Conservation (phyloP, 1,284 basidiomycete genomes). For the Ceratorhiza oryzae-sativae region DNA sequence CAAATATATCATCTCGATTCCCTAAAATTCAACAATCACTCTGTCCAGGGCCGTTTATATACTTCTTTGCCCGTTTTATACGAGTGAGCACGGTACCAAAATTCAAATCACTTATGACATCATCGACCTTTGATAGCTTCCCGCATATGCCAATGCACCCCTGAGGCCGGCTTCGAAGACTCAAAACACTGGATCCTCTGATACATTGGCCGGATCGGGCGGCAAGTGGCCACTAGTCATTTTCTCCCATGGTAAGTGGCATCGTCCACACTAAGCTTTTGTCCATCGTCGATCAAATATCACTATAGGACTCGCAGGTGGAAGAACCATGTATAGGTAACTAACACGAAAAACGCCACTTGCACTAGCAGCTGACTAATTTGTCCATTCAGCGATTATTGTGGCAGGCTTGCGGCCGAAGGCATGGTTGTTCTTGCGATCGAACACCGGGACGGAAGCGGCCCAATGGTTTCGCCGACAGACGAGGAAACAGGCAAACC, state of each 20-base stretch:
- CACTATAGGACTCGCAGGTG: slow-evolving; percentile 66
- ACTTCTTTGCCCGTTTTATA: slow-evolving; percentile 32
- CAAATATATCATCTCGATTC: not conserved
- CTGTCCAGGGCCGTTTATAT: slow-evolving; percentile 19
- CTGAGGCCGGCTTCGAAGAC: slow-evolving; percentile 54
- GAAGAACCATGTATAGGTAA: slow-evolving; percentile 75
- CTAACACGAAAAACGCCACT: slow-evolving; percentile 20
- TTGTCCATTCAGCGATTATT: slow-evolving; percentile 63
- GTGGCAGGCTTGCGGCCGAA: slow-evolving; percentile 69
- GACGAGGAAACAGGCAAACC: slow-evolving; percentile 38
- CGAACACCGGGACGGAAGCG: slow-evolving; percentile 80
- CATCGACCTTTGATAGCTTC: slow-evolving; percentile 56
- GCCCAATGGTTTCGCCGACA: slow-evolving; percentile 52
- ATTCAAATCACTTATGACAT: not conserved
- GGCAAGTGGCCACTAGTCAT: slow-evolving; percentile 71
- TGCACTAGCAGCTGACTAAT: slow-evolving; percentile 27
- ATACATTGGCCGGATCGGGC: not conserved
- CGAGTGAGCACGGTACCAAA: not conserved
- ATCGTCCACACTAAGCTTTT: too few relatives aligned
- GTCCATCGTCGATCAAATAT: not conserved
- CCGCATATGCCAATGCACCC: slow-evolving; percentile 63
- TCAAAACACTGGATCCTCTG: slow-evolving; percentile 44
- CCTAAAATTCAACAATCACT: not conserved
- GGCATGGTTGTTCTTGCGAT: slow-evolving; percentile 79
- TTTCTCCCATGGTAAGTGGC: slow-evolving; percentile 72